Evolutionary conservation across 345 rosid species (phyloP).

Genomic region (Rhizophora mangle): DNA sequence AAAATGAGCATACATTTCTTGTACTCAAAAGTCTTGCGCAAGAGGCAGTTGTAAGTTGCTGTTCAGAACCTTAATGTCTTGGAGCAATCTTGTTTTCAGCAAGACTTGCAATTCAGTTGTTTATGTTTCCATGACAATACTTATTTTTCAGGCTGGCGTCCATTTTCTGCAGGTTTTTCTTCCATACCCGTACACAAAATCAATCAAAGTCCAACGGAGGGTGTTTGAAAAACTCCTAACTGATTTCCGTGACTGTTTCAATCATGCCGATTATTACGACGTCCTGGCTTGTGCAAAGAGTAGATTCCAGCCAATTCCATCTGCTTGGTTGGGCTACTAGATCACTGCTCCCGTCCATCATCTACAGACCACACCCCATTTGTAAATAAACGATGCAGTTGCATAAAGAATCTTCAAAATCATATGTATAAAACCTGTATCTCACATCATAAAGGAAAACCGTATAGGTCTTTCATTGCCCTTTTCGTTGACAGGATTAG

Average conservation of each 20-base stretch:
- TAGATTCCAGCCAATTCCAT: conserved; percentile 74
- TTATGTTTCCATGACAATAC: too few species aligned
- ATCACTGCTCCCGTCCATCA: neutral
- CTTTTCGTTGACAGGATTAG: too few species aligned
- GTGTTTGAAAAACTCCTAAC: conserved; percentile 81
- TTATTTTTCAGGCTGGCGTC: neutral
- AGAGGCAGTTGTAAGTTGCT: conserved; percentile 64
- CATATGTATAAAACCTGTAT: too few species aligned
- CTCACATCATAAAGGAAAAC: too few species aligned
- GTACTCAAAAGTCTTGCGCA: conserved; percentile 69
- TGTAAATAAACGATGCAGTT: neutral
- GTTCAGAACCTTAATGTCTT: neutral
- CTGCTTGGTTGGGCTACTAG: conserved; percentile 75
- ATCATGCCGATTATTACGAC: conserved; percentile 58
- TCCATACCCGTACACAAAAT: conserved; percentile 77
- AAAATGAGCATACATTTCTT: conserved; percentile 63
- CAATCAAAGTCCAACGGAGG: conserved; percentile 64
- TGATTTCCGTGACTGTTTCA: conserved; percentile 77
- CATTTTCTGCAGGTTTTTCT: conserved; percentile 53
- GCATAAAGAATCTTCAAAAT: too few species aligned
- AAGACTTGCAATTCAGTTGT: too few species aligned
- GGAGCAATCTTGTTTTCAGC: too few species aligned
- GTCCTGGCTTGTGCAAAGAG: conserved; percentile 62
- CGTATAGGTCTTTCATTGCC: too few species aligned
- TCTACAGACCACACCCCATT: neutral